Evolutionary conservation across 2,329 filamentous ascomycete species (phyloP).

Genomic region (Lojkania enalia): DNA sequence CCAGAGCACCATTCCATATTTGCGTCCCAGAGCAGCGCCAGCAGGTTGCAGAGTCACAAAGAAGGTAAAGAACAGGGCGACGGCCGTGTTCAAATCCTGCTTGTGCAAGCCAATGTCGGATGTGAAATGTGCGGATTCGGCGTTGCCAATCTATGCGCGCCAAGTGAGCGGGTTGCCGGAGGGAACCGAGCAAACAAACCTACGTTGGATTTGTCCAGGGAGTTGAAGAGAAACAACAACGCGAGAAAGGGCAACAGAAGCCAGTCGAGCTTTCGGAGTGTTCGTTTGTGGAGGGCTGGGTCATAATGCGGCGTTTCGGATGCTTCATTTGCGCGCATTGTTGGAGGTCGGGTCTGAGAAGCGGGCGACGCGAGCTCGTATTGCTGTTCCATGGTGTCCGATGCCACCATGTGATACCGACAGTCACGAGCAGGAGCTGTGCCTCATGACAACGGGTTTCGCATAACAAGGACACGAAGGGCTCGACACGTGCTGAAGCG

Average conservation of each 20-base stretch:
- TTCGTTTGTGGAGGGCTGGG: conserved; percentile 38
- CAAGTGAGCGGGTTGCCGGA: neutral
- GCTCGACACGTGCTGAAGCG: no score
- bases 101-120: conserved; percentile 56
- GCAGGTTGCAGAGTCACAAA: conserved; percentile 63
- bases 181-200: conserved; percentile 3
- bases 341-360: conserved; percentile 2
- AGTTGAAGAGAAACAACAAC: conserved; percentile 57
- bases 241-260: conserved; percentile 57
- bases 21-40: conserved; percentile 60
- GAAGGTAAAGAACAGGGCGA: conserved; percentile 61
- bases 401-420: no score
- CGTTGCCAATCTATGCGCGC: conserved; percentile 52
- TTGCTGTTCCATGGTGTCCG: conserved; percentile 6
- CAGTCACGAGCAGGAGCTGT: no score
- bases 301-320: conserved; percentile 8
- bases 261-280: conserved; percentile 54
- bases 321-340: conserved; percentile 12
- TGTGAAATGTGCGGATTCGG: conserved; percentile 63
- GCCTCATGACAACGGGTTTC: no score
- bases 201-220: conserved; percentile 56
- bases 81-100: conserved; percentile 59
- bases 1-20: conserved; percentile 59
- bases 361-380: conserved; percentile 16
- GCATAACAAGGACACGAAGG: no score